Evolutionary conservation across 2,329 filamentous ascomycete genomes (phyloP).

Genomic region (Venturiaceae sp.): DNA sequence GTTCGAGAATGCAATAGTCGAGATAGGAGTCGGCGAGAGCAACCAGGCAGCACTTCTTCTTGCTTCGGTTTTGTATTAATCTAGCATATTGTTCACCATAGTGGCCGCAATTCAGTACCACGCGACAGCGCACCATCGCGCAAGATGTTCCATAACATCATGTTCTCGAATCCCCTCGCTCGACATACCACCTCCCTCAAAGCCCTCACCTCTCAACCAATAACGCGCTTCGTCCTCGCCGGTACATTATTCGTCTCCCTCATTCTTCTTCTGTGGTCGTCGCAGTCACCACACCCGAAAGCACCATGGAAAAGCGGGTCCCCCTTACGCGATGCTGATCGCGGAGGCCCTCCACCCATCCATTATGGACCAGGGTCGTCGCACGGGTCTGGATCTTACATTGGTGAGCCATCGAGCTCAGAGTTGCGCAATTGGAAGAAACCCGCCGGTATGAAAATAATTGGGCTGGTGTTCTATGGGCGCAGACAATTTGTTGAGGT

Average conservation of each 20-base stretch:
- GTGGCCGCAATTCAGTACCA: background rate
- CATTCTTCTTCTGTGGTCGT: background rate
- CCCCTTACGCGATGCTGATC: too few relatives aligned
- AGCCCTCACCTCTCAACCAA: background rate
- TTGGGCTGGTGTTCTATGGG: constrained; percentile 8
- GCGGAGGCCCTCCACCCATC: background rate
- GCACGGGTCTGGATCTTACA: background rate
- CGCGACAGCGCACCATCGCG: background rate
- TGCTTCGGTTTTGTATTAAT: background rate
- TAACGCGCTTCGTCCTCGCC: background rate
- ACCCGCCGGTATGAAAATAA: constrained; percentile 5
- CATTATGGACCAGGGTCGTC: background rate
- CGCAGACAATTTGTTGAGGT: constrained; percentile 6
- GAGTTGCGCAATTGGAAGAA: constrained; percentile 5
- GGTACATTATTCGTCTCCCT: background rate
- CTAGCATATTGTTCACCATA: too few relatives aligned
- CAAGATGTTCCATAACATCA: background rate
- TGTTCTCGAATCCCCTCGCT: background rate
- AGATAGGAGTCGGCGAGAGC: background rate
- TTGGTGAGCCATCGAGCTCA: background rate
- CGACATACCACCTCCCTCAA: background rate
- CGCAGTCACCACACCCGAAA: background rate
- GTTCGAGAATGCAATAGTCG: too few relatives aligned
- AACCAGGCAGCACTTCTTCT: background rate
- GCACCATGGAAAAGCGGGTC: too few relatives aligned